Percentiles rank a stretch among this genome's conserved stretches.
These are phyloP conservation scores for Neohortaea acidophila DNA, from an alignment of 495 filamentous ascomycete genomes.

Conservation along the genomic window DNA sequence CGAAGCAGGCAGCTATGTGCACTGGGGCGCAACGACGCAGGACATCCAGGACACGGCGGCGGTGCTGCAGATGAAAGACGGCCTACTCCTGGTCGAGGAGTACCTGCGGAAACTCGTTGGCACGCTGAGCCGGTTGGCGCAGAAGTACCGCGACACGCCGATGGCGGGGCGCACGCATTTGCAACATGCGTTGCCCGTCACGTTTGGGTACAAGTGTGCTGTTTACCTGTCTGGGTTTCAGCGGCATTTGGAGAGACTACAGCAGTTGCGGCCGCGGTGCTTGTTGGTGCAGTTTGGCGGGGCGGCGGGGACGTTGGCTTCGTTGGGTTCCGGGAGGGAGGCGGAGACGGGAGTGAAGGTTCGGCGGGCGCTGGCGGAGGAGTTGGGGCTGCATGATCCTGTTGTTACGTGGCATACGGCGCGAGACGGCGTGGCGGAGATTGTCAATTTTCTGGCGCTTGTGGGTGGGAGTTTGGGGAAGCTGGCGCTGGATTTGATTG, in stretches of 20 bases:
- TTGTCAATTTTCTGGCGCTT: constrained; percentile 36
- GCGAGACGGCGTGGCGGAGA: constrained; percentile 35
- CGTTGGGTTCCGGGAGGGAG: constrained; percentile 14
- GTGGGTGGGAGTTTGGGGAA: constrained; percentile 37
- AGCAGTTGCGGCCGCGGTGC: constrained; percentile 14
- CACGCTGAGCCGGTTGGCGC: constrained; percentile 26
- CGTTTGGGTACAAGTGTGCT: constrained; percentile 21
- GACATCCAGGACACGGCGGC: constrained; percentile 39
- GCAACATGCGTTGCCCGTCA: constrained; percentile 30
- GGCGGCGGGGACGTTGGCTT: constrained; percentile 19
- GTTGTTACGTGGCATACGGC: constrained; percentile 36
- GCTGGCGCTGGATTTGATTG: constrained; percentile 38
- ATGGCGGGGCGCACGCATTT: constrained; percentile 40
- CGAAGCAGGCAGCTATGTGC: constrained; percentile 36
- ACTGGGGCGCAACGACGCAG: constrained; percentile 44
- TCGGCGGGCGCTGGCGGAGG: constrained; percentile 26
- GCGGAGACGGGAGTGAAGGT: constrained; percentile 29
- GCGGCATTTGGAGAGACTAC: constrained; percentile 13
- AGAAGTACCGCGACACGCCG: constrained; percentile 32
- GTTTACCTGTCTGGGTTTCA: constrained; percentile 18
- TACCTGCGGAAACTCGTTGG: constrained; percentile 27
- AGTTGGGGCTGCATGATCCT: constrained; percentile 26
- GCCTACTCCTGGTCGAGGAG: constrained; percentile 30
- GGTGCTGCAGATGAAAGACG: constrained; percentile 35
- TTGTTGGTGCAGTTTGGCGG: constrained; percentile 20